A percentile compares a stretch with the other conserved stretches of the same genome.
phyloP scores from a whole-genome alignment of 2,329 filamentous ascomycete genomes.

The Fusarium setosum region DNA sequence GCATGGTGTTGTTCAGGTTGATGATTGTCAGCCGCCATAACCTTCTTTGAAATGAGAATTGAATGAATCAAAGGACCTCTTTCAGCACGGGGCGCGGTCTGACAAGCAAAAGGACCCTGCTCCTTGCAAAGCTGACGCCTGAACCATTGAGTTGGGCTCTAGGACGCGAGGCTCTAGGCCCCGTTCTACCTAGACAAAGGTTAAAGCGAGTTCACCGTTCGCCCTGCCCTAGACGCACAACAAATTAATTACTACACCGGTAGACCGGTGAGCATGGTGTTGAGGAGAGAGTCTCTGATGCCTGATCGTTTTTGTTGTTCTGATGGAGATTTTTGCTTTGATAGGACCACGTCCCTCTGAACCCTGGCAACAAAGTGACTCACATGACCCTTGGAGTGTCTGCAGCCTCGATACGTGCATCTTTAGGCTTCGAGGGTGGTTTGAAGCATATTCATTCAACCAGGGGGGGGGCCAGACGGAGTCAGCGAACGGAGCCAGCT shows the following conservation, averaged over 20 bases:
- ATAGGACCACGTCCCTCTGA: not conserved
- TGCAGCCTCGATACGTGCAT: conserved; percentile 6
- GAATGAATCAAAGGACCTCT: conserved; percentile 21
- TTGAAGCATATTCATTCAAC: conserved; percentile 2
- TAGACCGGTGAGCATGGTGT: not conserved
- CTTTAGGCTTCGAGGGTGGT: not conserved
- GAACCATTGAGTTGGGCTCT: conserved; percentile 40
- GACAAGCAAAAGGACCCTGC: conserved; percentile 25
- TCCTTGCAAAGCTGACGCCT: conserved; percentile 37
- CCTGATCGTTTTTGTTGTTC: conserved; percentile 1
- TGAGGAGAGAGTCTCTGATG: not conserved
- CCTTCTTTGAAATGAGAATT: not conserved
- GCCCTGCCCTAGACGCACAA: no score
- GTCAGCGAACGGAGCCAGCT: conserved; percentile 10
- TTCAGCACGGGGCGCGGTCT: not conserved
- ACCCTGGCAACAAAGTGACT: not conserved
- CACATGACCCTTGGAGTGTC: conserved; percentile 4
- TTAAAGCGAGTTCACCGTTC: not conserved
- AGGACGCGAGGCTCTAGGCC: no score
- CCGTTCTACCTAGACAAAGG: no score
- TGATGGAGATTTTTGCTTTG: not conserved
- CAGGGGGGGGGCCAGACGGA: conserved; percentile 14
- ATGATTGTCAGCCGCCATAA: not conserved
- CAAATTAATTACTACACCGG: no score
- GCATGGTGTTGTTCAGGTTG: not conserved